These are phyloP conservation scores for Desmodesmus armatus DNA, from an alignment of 139 green algal genomes.

Conservation along the genomic window DNA sequence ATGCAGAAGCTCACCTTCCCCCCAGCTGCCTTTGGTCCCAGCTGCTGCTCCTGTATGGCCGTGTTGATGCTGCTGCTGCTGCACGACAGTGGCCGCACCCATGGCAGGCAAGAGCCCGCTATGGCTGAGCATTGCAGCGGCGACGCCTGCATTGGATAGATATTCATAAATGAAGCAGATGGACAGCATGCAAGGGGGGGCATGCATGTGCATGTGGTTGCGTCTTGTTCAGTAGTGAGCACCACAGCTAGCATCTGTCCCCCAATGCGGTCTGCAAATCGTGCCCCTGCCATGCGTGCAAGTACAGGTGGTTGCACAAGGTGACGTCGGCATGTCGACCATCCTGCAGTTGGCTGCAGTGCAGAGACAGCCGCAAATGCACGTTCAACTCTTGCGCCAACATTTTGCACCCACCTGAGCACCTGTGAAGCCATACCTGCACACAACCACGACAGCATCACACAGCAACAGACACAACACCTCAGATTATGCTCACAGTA, in stretches of 20 bases:
- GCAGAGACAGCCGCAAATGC: no score
- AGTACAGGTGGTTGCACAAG: no score
- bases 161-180: background rate
- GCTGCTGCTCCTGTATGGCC: constrained; percentile 27
- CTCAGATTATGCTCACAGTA: no score
- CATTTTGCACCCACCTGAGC: background rate
- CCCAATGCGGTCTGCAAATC: background rate
- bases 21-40: constrained; percentile 33
- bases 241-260: background rate
- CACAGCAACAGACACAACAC: no score
- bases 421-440: constrained; percentile 43
- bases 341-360: no score
- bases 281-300: no score
- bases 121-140: constrained; percentile 81
- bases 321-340: no score
- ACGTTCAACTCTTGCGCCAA: no score
- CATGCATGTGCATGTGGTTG: background rate
- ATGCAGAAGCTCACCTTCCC: background rate
- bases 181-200: background rate
- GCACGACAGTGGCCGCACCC: constrained; percentile 63
- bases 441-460: background rate
- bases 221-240: background rate
- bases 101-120: constrained; percentile 86
- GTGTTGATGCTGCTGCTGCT: constrained; percentile 59
- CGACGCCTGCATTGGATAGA: constrained; percentile 54